phyloP scores from a whole-genome alignment of 2,329 filamentous ascomycete species.

The Ophiostoma pallidulum region DNA sequence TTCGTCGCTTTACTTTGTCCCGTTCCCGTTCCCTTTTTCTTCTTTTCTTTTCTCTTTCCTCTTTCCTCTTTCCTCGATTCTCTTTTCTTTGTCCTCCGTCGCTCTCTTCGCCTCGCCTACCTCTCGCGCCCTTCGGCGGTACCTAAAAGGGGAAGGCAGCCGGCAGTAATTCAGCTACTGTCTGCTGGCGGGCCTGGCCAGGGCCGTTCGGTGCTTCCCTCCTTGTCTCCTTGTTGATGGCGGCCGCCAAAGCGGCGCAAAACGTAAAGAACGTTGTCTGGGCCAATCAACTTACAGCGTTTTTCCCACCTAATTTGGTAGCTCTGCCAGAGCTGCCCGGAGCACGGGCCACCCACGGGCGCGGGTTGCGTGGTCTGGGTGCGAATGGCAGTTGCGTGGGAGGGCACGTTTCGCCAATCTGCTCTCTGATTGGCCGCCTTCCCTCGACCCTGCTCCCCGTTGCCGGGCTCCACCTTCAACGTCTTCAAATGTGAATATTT shows the following conservation, averaged over 20 bases:
- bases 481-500: too few relatives aligned
- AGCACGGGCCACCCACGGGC: constrained; percentile 10
- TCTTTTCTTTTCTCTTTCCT: not conserved
- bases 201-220: too few relatives aligned
- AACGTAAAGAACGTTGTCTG: not conserved
- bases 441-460: constrained; percentile 5
- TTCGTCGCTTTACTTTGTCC: too few relatives aligned
- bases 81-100: not conserved
- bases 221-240: not conserved
- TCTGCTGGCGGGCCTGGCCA: too few relatives aligned
- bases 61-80: not conserved
- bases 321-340: too few relatives aligned
- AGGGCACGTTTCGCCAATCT: constrained; percentile 13
- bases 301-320: not conserved
- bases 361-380: not conserved
- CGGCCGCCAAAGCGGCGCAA: too few relatives aligned
- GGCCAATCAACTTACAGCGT: constrained; percentile 14
- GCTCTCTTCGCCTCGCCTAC: not conserved
- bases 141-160: constrained; percentile 10
- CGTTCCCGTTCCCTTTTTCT: not conserved
- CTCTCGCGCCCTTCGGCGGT: not conserved
- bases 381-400: constrained; percentile 11
- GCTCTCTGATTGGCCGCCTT: constrained; percentile 10
- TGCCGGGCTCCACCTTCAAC: not conserved
- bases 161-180: not conserved